These are phyloP conservation scores for Acanthamoeba culbertsoni DNA, from an alignment of 208 protist genomes.

Conservation along the genomic window DNA sequence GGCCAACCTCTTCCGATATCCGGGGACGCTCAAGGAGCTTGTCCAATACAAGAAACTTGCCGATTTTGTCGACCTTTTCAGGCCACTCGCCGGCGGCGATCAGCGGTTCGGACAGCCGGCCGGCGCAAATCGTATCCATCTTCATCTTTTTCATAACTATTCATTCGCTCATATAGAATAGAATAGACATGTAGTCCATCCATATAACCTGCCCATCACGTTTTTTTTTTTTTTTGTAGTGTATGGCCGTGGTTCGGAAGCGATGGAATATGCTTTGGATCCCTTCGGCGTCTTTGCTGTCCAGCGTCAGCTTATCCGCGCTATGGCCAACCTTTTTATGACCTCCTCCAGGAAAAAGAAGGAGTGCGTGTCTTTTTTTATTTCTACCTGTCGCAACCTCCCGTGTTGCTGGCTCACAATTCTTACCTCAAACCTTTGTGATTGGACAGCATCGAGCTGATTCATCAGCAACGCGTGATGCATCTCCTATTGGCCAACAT, in stretches of 20 bases:
- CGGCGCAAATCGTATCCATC: neutral
- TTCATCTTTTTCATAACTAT: neutral
- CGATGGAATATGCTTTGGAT: neutral
- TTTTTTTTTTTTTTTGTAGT: neutral
- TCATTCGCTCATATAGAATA: neutral
- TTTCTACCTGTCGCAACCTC: too few species aligned
- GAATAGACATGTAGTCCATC: too few species aligned
- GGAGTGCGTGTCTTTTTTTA: neutral
- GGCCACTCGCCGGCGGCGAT: neutral
- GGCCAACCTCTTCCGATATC: neutral
- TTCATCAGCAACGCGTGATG: slow-evolving; percentile 26
- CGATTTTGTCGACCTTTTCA: neutral
- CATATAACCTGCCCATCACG: too few species aligned
- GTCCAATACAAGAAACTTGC: slow-evolving; percentile 21
- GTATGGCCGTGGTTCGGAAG: neutral
- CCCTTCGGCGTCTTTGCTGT: slow-evolving; percentile 25
- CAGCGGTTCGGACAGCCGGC: neutral
- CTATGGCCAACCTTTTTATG: slow-evolving; percentile 49
- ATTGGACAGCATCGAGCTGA: neutral
- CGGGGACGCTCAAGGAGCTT: slow-evolving; percentile 23
- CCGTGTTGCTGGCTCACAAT: neutral
- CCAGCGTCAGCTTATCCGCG: slow-evolving; percentile 6
- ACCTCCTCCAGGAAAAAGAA: slow-evolving; percentile 13
- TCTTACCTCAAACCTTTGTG: neutral
- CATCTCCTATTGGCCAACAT: neutral